Evolutionary conservation across 768 basidiomycete species (phyloP), one percentile per base, ranked within the genome.

Genomic region (Lentinula sp.): DNA sequence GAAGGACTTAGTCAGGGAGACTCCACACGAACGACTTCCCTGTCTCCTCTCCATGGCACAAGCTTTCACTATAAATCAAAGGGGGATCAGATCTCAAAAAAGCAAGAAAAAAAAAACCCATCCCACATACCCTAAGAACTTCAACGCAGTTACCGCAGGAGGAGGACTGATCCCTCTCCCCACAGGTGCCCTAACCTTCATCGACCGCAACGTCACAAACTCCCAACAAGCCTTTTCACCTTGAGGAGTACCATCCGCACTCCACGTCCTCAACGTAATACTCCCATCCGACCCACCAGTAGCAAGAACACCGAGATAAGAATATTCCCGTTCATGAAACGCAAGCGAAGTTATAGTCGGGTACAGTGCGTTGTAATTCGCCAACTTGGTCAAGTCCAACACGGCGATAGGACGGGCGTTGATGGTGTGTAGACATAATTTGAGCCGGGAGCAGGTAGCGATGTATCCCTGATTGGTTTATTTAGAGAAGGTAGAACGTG

Each of bases 301-400:
- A 0, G 92, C 93, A n/a, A 97, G 78, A 4, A 93, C 78, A 4
- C 91, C 91, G 0, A 85, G 75, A 62, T 82, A 79, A 0, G 90
- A 85, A 70, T 91, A 96, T 67, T 96, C 95, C 37, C 95, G 84
- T 68, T 95, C 91, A 62, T 93, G 88, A 75, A 96, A 96, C 0
- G 89, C 86, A 55, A 97, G 73, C 0, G 90, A 86, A 0, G 88
- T 89, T 58, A 95, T 86, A 3, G 75, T 76, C 0, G 83, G 81
- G 2, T 78, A 78, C 16, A 82, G 74, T 5, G 73, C 58, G 1
- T 79, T 78, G 42, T 78, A 77, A 4, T 75, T 72, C 21, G 80
- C 70, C 23, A 77, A 73, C 3, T 70, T 72, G 3, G 78, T 77
- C 1, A 93, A 76, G 63, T 92, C 87, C 37, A 93, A 70, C 11